Evolutionary conservation across 805 yeast genomes (phyloP).

Genomic region (Candida loeiensis): DNA sequence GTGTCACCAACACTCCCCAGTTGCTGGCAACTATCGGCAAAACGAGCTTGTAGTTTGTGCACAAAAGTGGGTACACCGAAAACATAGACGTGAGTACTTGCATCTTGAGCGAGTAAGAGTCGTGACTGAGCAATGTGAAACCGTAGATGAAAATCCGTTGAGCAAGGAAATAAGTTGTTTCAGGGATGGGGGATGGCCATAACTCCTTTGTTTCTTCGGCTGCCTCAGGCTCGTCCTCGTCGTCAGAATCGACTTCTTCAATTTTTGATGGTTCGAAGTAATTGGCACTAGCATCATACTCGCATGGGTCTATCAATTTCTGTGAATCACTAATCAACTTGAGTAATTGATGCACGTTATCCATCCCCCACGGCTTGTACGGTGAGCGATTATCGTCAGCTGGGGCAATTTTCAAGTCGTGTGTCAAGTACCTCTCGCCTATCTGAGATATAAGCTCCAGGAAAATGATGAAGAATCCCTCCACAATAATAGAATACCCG

Average conservation of each 20-base stretch:
- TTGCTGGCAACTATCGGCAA: conserved; percentile 32
- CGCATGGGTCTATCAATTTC: conserved; percentile 22
- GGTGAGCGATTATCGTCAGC: conserved; percentile 16
- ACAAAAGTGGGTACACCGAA: conserved; percentile 29
- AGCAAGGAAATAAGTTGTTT: conserved; percentile 53
- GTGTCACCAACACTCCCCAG: conserved; percentile 30
- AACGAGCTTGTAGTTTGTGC: conserved; percentile 27
- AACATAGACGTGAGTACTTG: conserved; percentile 51
- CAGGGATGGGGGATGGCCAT: conserved; percentile 72
- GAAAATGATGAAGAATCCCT: conserved; percentile 71
- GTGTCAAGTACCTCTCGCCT: conserved; percentile 29
- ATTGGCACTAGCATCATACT: conserved; percentile 35
- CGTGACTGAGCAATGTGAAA: conserved; percentile 64
- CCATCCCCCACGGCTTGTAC: conserved; percentile 62
- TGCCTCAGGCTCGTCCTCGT: too few relatives aligned
- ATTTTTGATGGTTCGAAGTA: conserved; percentile 37
- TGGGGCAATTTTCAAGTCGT: conserved; percentile 12
- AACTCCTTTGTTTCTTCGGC: conserved; percentile 15
- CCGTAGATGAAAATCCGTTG: conserved; percentile 66
- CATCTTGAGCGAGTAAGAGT: conserved; percentile 52
- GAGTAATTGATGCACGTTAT: conserved; percentile 40
- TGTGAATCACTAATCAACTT: conserved; percentile 39
- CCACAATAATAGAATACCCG: conserved; percentile 69
- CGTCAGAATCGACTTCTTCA: conserved; percentile 20
- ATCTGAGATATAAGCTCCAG: conserved; percentile 54